A percentile compares a stretch with the other conserved stretches of the same genome.
Conservation (phyloP, 352 stramenopile genomes). For the Globisporangium irregulare region DNA sequence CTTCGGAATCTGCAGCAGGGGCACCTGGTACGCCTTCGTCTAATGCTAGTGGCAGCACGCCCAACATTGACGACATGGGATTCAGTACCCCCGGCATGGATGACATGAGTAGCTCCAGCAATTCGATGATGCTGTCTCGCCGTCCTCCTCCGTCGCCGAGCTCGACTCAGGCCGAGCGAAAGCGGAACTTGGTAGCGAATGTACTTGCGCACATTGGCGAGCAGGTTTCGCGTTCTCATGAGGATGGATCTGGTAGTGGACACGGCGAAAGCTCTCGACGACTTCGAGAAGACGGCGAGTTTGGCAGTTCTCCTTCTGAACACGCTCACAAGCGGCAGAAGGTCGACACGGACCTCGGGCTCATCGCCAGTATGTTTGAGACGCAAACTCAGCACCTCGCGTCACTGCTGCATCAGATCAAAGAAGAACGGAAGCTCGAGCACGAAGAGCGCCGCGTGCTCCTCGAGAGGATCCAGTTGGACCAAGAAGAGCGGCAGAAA, state of each 20-base stretch:
- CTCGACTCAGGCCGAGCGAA: slow-evolving; percentile 8
- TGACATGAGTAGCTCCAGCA: neutral
- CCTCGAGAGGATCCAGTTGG: slow-evolving; percentile 9
- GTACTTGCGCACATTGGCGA: slow-evolving; percentile 15
- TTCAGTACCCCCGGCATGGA: neutral
- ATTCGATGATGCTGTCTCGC: neutral
- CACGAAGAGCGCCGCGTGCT: slow-evolving; percentile 11
- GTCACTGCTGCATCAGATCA: slow-evolving; percentile 13
- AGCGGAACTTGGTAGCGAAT: slow-evolving; percentile 13
- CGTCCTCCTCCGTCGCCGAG: neutral
- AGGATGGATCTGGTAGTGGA: neutral
- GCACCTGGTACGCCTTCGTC: neutral
- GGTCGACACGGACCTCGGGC: neutral
- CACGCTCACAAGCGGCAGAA: slow-evolving; percentile 1
- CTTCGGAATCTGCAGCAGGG: neutral
- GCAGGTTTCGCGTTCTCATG: neutral
- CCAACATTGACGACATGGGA: slow-evolving; percentile 1
- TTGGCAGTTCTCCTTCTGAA: neutral
- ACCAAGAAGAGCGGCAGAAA: slow-evolving; percentile 13
- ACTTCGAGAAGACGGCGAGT: neutral
- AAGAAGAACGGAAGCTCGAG: slow-evolving; percentile 12
- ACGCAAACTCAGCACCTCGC: slow-evolving; percentile 16
- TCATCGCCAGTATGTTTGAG: slow-evolving; percentile 14
- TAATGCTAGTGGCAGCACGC: neutral
- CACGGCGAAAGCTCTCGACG: neutral